Evolutionary conservation across 1,284 basidiomycete species (phyloP).

Genomic region (Mycosarcoma mackinlayi): DNA sequence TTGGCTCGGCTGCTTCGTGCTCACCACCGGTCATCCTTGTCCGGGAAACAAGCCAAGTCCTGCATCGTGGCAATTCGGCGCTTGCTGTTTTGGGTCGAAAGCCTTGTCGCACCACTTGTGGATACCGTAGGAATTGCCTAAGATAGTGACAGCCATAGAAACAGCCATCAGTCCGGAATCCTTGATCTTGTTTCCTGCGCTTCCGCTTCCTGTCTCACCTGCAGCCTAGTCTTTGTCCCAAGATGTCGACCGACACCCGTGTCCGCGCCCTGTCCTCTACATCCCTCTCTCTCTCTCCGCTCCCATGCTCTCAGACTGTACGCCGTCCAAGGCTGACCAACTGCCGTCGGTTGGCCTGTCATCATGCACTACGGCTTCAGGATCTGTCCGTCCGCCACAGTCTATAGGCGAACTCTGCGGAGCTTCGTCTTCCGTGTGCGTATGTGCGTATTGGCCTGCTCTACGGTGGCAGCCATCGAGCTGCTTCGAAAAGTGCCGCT

Average conservation of each 20-base stretch:
- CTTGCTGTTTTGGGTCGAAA: not conserved
- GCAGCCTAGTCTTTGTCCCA: no score
- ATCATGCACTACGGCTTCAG: no score
- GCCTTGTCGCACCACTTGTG: no score
- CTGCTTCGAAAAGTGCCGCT: not conserved
- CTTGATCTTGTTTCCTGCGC: not conserved
- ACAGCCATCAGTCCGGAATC: not conserved
- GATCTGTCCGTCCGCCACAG: not conserved
- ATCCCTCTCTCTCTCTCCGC: not conserved
- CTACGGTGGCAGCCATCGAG: no score
- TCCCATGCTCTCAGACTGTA: not conserved
- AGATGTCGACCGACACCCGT: not conserved
- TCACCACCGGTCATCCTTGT: no score
- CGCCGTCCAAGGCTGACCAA: no score
- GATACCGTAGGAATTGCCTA: no score
- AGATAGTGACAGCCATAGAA: no score
- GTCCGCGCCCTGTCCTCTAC: not conserved
- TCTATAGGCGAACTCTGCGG: constrained; percentile 6
- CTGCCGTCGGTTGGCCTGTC: not conserved
- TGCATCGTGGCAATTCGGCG: no score
- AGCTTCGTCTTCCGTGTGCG: constrained; percentile 5
- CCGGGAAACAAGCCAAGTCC: no score
- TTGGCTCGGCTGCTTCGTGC: no score
- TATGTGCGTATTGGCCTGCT: not conserved
- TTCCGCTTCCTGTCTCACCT: not conserved